Percentiles rank a stretch among this genome's conserved stretches.
Evolutionary conservation across 805 yeast genomes (phyloP).

Genomic region (Torulaspora franciscae): DNA sequence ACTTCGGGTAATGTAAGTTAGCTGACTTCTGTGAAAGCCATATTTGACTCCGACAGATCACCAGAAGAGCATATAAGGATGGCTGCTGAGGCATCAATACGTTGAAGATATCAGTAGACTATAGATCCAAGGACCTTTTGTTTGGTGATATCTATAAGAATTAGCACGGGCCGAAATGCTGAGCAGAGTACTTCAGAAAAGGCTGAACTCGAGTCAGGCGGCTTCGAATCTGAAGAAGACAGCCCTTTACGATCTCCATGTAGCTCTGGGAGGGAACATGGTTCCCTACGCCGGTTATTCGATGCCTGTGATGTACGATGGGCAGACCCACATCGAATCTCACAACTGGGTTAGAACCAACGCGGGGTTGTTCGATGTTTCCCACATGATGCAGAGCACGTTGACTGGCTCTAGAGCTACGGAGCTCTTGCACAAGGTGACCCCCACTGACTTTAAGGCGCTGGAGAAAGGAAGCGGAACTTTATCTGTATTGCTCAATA

Average conservation of each 20-base stretch:
- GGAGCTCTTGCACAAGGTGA: constrained; percentile 65
- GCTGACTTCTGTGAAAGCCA: constrained; percentile 1
- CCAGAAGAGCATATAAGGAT: constrained; percentile 1
- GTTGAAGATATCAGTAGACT: not conserved
- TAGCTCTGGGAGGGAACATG: constrained; percentile 77
- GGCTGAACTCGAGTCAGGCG: constrained; percentile 34
- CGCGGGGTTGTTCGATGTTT: constrained; percentile 92
- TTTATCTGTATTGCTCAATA: constrained; percentile 66
- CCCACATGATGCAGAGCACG: constrained; percentile 94
- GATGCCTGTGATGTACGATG: constrained; percentile 87
- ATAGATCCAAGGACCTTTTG: not conserved
- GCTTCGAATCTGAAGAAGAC: constrained; percentile 49
- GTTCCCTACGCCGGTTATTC: constrained; percentile 95
- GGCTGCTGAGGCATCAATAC: not conserved
- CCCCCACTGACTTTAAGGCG: constrained; percentile 77
- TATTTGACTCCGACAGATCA: constrained; percentile 3
- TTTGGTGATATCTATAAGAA: not conserved
- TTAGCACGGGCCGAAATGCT: not conserved
- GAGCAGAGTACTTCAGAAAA: constrained; percentile 14
- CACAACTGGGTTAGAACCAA: constrained; percentile 89
- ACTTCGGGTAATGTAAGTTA: not conserved
- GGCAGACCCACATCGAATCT: constrained; percentile 85
- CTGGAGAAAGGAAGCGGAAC: constrained; percentile 60
- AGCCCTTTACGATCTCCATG: constrained; percentile 77
- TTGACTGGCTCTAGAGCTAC: constrained; percentile 65